A percentile compares a stretch with the other conserved stretches of the same genome.
These are phyloP conservation scores for Oryza meridionalis DNA, from an alignment of 176 grass and related monocot genomes.

Conservation along the genomic window DNA sequence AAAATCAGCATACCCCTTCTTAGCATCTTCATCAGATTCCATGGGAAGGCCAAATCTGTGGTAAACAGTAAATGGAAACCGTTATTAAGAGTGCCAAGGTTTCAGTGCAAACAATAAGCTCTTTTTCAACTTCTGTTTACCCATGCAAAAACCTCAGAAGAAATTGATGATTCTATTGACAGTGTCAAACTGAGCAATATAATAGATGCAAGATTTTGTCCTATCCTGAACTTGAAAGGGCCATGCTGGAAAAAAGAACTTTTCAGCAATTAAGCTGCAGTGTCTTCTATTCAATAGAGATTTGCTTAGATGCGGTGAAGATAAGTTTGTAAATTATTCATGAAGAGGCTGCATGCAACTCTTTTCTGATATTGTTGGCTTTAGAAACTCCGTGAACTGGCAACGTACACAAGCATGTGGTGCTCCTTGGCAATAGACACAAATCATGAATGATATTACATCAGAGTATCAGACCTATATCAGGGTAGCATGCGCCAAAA, in stretches of 20 bases:
- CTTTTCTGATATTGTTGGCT: background rate
- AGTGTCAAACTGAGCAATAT: background rate
- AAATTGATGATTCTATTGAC: background rate
- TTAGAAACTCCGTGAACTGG: background rate
- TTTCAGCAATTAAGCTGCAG: background rate
- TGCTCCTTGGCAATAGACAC: background rate
- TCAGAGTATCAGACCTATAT: background rate
- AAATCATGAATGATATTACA: background rate
- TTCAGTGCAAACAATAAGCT: background rate
- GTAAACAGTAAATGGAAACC: background rate
- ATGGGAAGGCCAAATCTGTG: slow-evolving; percentile 10
- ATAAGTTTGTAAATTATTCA: background rate
- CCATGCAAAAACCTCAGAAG: background rate
- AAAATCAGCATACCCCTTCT: slow-evolving; percentile 54
- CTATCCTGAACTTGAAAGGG: background rate
- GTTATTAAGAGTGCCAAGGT: background rate
- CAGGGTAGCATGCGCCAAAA: background rate
- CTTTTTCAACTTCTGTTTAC: background rate
- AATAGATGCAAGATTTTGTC: background rate
- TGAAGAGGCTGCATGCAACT: background rate
- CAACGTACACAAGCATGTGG: background rate
- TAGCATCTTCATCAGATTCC: slow-evolving; percentile 42
- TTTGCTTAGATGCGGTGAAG: background rate
- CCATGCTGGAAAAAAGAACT: background rate
- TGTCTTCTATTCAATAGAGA: background rate